A percentile compares a stretch with the other conserved stretches of the same genome.
These are phyloP conservation scores for Penicillium cosmopolitanum DNA, from an alignment of 495 filamentous ascomycete genomes.

Conservation along the genomic window DNA sequence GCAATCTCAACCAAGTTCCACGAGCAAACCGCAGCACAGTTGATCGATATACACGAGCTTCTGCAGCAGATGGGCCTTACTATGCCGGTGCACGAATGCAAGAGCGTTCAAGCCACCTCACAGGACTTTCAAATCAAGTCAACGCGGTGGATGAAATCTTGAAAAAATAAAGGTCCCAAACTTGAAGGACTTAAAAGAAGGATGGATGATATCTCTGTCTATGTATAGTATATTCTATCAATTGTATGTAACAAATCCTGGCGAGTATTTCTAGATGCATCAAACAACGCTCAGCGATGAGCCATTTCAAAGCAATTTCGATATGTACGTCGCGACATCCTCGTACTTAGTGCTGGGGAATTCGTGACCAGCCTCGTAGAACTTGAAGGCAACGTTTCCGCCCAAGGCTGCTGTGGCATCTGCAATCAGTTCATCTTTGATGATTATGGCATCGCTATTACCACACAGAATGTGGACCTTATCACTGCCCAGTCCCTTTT, in stretches of 20 bases:
- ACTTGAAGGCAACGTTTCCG: conserved; percentile 51
- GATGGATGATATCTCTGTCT: conserved; percentile 26
- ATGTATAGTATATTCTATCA: conserved; percentile 31
- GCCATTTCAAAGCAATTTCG: conserved; percentile 36
- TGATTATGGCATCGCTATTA: conserved; percentile 55
- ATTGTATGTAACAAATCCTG: conserved; percentile 9
- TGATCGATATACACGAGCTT: conserved; percentile 37
- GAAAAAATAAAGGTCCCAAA: conserved; percentile 12
- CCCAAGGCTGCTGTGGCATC: conserved; percentile 55
- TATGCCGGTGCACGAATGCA: conserved; percentile 39
- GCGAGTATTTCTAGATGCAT: conserved; percentile 10
- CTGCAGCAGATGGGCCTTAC: conserved; percentile 44
- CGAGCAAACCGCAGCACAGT: conserved; percentile 29
- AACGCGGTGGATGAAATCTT: conserved; percentile 40
- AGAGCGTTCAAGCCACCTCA: conserved; percentile 39
- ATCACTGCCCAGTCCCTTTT: conserved; percentile 42
- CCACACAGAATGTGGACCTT: conserved; percentile 62
- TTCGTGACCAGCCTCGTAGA: conserved; percentile 59
- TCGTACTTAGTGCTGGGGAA: conserved; percentile 58
- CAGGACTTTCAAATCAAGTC: conserved; percentile 39
- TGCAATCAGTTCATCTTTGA: conserved; percentile 57
- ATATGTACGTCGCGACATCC: conserved; percentile 53
- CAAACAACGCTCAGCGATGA: not conserved
- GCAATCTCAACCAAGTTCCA: conserved; percentile 38
- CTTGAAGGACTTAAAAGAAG: not conserved